Base-by-base conservation (phyloP, 192 early-diverging fungal genomes). In the Lobulomyces angularis region DNA sequence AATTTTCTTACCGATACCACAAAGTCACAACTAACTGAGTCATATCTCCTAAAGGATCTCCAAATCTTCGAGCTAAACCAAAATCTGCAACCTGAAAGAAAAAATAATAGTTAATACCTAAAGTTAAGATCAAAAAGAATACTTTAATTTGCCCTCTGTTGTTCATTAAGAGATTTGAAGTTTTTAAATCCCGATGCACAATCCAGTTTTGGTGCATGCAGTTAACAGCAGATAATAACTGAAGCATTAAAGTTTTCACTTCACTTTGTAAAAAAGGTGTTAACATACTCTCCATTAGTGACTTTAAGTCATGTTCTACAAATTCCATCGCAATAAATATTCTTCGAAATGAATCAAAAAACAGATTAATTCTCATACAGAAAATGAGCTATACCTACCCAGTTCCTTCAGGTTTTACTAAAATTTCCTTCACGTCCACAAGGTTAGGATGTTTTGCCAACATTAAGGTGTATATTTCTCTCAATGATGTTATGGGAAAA, bases 321-420 rank as follows among this genome's bases (percentile, higher is more conserved):
- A 84, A 97, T 39, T 97, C 93, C 93, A 97, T 97, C 3, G 88
- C 90, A 45, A 93, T 88, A 50, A 90, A 97, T 22, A 94, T 80
- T 51, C 81, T 83, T 37, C 20, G 28, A 36, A 7, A 8, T 34
- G 32, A 8, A 30, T 5, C 22, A 16, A 38, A 18, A 14, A 36
- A 8, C 55, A 25, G 30, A 28, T 8, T 29, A 36, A 60, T 23
- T 19, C 24, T 17, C 22, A n/a, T n/a, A n/a, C n/a, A n/a, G n/a
- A n/a, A n/a, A n/a, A n/a, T n/a, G n/a, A n/a, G n/a, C n/a, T 21
- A 25, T 11, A 41, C 65, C 43, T 64, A 79, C 77, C 74, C 74
- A 21, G 60, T 59, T 18, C 76, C 41, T 18, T 52, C 63, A 27
- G 72, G 64, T 1, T 84, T 82, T 14, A 80, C 79, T 0, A 73